Base-by-base conservation (phyloP, 768 basidiomycete genomes). In the Polyporus arcularius region DNA sequence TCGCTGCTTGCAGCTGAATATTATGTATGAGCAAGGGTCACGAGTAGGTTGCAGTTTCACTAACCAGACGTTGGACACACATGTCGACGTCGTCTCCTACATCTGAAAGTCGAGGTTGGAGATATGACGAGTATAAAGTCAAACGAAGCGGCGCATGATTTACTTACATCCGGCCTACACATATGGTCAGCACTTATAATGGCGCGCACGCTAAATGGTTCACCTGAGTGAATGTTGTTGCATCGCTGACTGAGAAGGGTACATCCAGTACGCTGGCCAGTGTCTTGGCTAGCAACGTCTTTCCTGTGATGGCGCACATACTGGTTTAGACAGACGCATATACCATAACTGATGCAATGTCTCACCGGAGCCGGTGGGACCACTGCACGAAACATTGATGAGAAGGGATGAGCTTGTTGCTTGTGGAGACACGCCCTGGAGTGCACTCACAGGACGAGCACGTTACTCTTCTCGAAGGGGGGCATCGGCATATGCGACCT, bases 71-170 rank as follows among this genome's bases (percentile, higher is more conserved):
- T 60, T 94, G 88, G 28, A 98, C 85, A 46, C 91, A 88, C 80
- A 89, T 89, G 62, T 98, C 96, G 8, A 97, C 96, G 70, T 98
- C 96, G 70, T 97, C 96, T 65, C 96, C 96, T 48, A 98, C 93
- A 75, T 97, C 92, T 94, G 54, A 7, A 12, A 12, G 6, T 21
- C 16, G 18, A 14, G 42, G 40, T 51, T 11, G 45, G 38, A 16
- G 45, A 10, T n/a, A 15, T 3, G 15, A 31, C n/a, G 14, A 12
- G 12, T 10, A 11, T 43, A 0, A 18, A 26, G 12, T 35, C 6
- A 35, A 6, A 6, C 35, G 35, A 11, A 35, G 7, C 11, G 35
- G 7, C 11, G 35, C 7, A 35, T 35, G 35, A 35, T 35, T 35
- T 51, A 80, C 87, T 72, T 49, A 90, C 89, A 90, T 73, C 89